Conservation (phyloP, 2,329 filamentous ascomycete species). For the Zasmidium citrigriseum region DNA sequence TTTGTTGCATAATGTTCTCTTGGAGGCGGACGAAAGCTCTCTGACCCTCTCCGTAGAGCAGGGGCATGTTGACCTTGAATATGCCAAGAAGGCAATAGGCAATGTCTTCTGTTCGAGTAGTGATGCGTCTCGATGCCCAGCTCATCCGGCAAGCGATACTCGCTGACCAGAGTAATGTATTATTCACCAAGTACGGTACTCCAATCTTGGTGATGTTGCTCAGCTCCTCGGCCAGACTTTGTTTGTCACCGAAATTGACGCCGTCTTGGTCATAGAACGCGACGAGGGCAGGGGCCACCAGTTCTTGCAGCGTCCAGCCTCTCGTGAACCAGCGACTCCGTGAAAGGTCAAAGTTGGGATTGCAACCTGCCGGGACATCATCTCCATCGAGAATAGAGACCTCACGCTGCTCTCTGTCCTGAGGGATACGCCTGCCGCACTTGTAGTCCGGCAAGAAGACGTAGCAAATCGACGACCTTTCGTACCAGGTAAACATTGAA, state of each 20-base stretch:
- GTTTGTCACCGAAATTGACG: background rate
- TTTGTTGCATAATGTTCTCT: conserved; percentile 5
- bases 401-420: background rate
- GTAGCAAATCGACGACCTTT: background rate
- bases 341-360: background rate
- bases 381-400: no score
- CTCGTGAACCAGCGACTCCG: background rate
- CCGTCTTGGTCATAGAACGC: background rate
- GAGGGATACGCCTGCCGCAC: background rate
- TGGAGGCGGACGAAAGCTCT: conserved; percentile 11
- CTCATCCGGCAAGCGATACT: conserved; percentile 20
- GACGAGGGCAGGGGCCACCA: background rate
- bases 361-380: background rate
- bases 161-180: background rate
- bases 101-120: conserved; percentile 40
- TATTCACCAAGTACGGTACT: background rate
- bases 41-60: conserved; percentile 14
- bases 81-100: conserved; percentile 50
- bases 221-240: background rate
- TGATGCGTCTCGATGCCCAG: conserved; percentile 17
- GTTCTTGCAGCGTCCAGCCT: background rate
- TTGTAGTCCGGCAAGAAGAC: background rate
- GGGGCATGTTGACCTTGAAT: conserved; percentile 44
- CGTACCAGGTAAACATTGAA: background rate
- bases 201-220: background rate